phyloP scores from a whole-genome alignment of 2,329 filamentous ascomycete species.

The Colletotrichum siamense region DNA sequence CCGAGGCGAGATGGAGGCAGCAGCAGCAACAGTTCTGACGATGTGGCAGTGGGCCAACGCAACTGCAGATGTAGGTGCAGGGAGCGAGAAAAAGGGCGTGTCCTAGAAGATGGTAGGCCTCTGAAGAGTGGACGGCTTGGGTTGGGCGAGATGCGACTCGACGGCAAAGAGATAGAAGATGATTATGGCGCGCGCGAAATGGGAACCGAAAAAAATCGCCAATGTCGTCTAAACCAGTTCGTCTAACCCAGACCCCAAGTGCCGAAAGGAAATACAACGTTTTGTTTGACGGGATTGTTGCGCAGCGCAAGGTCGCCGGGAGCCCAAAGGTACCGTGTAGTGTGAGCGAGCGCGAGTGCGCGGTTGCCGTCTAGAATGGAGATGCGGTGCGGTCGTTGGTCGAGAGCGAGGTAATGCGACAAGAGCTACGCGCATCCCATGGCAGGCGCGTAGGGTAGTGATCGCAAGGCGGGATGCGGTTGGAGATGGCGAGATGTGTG shows the following conservation, averaged over 20 bases:
- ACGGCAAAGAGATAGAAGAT: not conserved
- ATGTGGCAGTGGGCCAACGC: not conserved
- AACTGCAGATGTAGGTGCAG: not conserved
- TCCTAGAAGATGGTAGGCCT: not conserved
- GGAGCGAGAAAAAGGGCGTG: not conserved
- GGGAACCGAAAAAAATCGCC: slow-evolving; percentile 19
- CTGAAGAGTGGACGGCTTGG: not conserved
- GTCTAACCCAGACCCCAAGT: slow-evolving; percentile 39
- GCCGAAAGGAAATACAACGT: slow-evolving; percentile 32
- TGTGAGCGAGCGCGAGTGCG: slow-evolving; percentile 1
- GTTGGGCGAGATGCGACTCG: not conserved
- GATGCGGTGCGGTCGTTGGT: slow-evolving; percentile 19
- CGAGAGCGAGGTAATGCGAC: slow-evolving; percentile 24
- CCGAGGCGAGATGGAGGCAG: not conserved
- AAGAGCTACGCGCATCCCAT: slow-evolving; percentile 39
- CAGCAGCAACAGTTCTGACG: not conserved
- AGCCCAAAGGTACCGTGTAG: not conserved
- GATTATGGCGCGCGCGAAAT: slow-evolving; percentile 20
- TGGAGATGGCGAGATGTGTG: not conserved
- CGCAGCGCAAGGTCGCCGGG: slow-evolving; percentile 7
- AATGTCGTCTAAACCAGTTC: slow-evolving; percentile 42
- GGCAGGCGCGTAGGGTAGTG: slow-evolving; percentile 26
- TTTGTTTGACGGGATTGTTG: slow-evolving; percentile 8
- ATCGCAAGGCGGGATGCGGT: slow-evolving; percentile 13
- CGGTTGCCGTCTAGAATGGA: slow-evolving; percentile 4